Conservation (phyloP, 257 asterid species). For the Haberlea rhodopensis region DNA sequence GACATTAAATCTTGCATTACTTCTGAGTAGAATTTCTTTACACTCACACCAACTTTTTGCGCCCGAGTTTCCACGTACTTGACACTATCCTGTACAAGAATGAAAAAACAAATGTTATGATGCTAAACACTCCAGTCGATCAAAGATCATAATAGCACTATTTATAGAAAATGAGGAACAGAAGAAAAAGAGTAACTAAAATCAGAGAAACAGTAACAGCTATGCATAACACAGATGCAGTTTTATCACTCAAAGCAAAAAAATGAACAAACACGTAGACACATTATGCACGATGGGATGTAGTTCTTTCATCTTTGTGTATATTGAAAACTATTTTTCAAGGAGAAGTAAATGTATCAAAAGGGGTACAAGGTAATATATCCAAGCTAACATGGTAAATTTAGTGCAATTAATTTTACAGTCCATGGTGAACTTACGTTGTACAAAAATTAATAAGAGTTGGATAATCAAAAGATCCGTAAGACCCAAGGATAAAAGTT, state of each 20-base stretch:
- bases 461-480: too few relatives aligned
- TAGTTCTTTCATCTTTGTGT: too few relatives aligned
- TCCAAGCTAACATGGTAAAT: neutral
- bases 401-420: neutral
- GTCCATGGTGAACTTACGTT: neutral
- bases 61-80: conserved; percentile 73
- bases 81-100: conserved; percentile 58
- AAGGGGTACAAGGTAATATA: neutral
- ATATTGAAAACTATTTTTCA: neutral
- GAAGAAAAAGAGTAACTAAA: neutral
- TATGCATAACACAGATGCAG: neutral
- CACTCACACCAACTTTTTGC: conserved; percentile 66
- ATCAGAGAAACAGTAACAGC: neutral
- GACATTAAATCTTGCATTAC: conserved; percentile 69
- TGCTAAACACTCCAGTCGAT: neutral
- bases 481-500: too few relatives aligned
- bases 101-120: neutral
- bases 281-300: neutral
- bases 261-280: neutral
- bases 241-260: neutral
- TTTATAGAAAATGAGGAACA: neutral
- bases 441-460: too few relatives aligned
- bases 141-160: neutral
- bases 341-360: neutral
- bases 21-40: conserved; percentile 73